Evolutionary conservation across 169 alveolate genomes (phyloP).

Genomic region (Plasmodium vivax): DNA sequence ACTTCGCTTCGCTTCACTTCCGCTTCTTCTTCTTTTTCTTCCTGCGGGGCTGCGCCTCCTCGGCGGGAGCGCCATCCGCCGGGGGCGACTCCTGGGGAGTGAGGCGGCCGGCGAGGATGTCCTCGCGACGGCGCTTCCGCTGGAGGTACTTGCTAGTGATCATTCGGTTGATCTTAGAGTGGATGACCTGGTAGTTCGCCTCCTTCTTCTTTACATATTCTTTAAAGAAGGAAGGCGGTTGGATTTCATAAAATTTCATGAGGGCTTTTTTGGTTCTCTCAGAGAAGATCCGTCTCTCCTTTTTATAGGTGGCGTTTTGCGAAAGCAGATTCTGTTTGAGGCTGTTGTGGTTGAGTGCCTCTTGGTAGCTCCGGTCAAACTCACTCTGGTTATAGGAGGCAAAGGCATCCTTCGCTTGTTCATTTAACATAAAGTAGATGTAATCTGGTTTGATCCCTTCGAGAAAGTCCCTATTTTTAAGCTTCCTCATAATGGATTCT

Average conservation of each 20-base stretch:
- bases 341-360: constrained; percentile 30
- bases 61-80: neutral
- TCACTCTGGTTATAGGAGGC: constrained; percentile 75
- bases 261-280: constrained; percentile 35
- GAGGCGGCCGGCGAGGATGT: neutral
- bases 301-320: constrained; percentile 34
- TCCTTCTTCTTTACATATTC: constrained; percentile 61
- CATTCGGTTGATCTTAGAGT: constrained; percentile 32
- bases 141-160: constrained; percentile 38
- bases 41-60: neutral
- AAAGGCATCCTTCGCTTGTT: constrained; percentile 63
- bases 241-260: constrained; percentile 64
- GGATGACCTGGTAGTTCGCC: constrained; percentile 41
- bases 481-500: constrained; percentile 78
- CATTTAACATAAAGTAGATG: constrained; percentile 79
- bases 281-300: constrained; percentile 45
- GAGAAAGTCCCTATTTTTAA: constrained; percentile 75
- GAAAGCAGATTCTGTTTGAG: constrained; percentile 37
- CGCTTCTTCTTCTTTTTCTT: constrained; percentile 10
- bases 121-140: constrained; percentile 48
- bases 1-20: neutral
- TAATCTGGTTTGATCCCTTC: constrained; percentile 88
- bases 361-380: constrained; percentile 11
- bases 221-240: constrained; percentile 63
- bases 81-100: neutral